Percentiles rank a stretch among this genome's conserved stretches.
These are phyloP conservation scores for Nepenthes mirabilis DNA, from an alignment of 148 eudicot species.

Conservation along the genomic window DNA sequence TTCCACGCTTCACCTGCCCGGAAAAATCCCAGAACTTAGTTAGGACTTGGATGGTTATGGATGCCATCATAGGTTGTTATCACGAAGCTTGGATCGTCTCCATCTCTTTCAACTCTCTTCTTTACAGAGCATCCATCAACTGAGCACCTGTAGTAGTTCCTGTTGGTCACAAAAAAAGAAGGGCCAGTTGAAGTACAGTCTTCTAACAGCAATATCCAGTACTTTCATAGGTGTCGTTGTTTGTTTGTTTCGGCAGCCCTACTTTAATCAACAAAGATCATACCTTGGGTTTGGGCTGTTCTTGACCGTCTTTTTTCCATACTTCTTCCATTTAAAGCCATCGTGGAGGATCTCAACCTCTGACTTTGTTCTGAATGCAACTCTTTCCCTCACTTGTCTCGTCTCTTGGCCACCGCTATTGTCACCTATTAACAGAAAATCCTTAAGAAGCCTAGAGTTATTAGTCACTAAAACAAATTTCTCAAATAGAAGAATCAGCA, in stretches of 20 bases:
- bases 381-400: conserved; percentile 26
- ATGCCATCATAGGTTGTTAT: conserved; percentile 63
- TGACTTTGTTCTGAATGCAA: conserved; percentile 54
- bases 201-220: not conserved
- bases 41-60: conserved; percentile 39
- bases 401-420: not conserved
- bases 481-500: not conserved
- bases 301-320: conserved; percentile 80
- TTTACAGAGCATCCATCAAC: conserved; percentile 47
- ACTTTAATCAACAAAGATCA: too few relatives aligned
- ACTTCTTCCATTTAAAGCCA: conserved; percentile 79
- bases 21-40: conserved; percentile 5
- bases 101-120: conserved; percentile 56
- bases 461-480: not conserved
- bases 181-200: not conserved
- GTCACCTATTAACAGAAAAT: not conserved
- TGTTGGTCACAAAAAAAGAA: conserved; percentile 8
- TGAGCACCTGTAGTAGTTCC: conserved; percentile 62
- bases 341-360: conserved; percentile 53
- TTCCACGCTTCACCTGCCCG: too few relatives aligned
- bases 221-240: not conserved
- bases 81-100: conserved; percentile 41
- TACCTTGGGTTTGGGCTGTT: conserved; percentile 79
- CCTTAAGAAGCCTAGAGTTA: not conserved
- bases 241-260: too few relatives aligned